phyloP scores from a whole-genome alignment of 441 rosid genomes.

The Pelargonium australe region DNA sequence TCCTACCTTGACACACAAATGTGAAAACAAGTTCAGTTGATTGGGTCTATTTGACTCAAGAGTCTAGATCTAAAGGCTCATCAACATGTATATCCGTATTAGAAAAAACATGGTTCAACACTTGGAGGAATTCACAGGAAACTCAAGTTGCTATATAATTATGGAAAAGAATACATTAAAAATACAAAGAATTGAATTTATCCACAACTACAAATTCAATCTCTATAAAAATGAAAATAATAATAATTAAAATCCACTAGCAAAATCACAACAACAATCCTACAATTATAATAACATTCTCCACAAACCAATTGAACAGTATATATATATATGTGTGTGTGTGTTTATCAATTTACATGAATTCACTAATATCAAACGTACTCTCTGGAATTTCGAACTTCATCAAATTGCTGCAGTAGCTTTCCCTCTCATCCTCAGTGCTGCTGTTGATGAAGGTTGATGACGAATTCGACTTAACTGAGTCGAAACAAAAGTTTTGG shows the following conservation, averaged over 20 bases:
- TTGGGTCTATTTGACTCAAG: no score
- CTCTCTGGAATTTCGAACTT: constrained; percentile 66
- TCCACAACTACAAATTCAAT: background rate
- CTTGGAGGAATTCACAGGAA: no score
- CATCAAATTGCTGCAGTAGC: constrained; percentile 58
- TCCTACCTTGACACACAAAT: no score
- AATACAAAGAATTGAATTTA: background rate
- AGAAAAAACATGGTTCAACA: no score
- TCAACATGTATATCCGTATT: no score
- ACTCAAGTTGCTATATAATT: no score
- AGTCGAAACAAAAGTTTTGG: constrained; percentile 41
- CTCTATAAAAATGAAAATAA: background rate
- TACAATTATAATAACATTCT: background rate
- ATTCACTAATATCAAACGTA: constrained; percentile 49
- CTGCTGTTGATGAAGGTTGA: constrained; percentile 37
- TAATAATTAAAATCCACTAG: background rate
- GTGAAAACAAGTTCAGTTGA: no score
- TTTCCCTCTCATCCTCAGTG: constrained; percentile 55
- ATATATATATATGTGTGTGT: background rate
- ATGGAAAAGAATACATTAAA: background rate
- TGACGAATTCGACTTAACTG: constrained; percentile 48
- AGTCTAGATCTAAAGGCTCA: no score
- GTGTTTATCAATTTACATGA: constrained; percentile 38
- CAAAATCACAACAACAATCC: background rate
- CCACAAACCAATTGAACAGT: background rate